Evolutionary conservation across 495 filamentous ascomycete genomes (phyloP).

Genomic region (Massariosphaeria phaeospora): DNA sequence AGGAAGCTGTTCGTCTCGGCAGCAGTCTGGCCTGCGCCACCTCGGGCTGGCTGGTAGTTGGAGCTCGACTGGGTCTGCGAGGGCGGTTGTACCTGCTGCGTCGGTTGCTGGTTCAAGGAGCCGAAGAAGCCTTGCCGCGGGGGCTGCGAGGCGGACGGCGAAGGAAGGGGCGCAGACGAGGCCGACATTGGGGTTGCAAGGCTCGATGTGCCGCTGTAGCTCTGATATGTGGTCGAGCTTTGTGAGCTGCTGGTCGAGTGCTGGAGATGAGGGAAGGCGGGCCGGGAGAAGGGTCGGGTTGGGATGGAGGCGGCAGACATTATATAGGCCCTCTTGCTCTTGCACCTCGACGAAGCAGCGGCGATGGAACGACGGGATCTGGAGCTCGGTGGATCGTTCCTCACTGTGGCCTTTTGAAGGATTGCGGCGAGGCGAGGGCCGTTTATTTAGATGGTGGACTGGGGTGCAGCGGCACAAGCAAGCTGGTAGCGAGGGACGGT

Average conservation of each 20-base stretch:
- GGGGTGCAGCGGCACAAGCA: background rate
- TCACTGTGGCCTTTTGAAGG: background rate
- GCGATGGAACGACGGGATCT: too few species aligned
- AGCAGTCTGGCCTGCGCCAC: slow-evolving; percentile 33
- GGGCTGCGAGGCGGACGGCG: slow-evolving; percentile 33
- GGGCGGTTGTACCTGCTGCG: slow-evolving; percentile 17
- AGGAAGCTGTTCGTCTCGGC: slow-evolving; percentile 58
- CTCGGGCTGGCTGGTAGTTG: slow-evolving; percentile 20
- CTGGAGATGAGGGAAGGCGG: slow-evolving; percentile 22
- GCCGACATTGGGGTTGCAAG: slow-evolving; percentile 26
- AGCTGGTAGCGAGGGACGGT: slow-evolving; percentile 8
- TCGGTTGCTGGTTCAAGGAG: slow-evolving; percentile 18
- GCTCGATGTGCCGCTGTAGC: slow-evolving; percentile 35
- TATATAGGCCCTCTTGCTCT: background rate
- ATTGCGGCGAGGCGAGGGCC: background rate
- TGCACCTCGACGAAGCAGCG: background rate
- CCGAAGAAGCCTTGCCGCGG: slow-evolving; percentile 31
- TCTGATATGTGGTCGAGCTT: slow-evolving; percentile 35
- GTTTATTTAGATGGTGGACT: background rate
- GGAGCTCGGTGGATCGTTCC: too few species aligned
- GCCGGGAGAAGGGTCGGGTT: slow-evolving; percentile 14
- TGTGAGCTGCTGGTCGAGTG: slow-evolving; percentile 15
- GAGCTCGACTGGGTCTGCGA: background rate
- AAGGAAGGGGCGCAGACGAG: slow-evolving; percentile 37
- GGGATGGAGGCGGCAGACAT: too few species aligned